These are phyloP conservation scores for Dryadomyces sulphureus DNA, from an alignment of 2,329 filamentous ascomycete species.

Conservation along the genomic window DNA sequence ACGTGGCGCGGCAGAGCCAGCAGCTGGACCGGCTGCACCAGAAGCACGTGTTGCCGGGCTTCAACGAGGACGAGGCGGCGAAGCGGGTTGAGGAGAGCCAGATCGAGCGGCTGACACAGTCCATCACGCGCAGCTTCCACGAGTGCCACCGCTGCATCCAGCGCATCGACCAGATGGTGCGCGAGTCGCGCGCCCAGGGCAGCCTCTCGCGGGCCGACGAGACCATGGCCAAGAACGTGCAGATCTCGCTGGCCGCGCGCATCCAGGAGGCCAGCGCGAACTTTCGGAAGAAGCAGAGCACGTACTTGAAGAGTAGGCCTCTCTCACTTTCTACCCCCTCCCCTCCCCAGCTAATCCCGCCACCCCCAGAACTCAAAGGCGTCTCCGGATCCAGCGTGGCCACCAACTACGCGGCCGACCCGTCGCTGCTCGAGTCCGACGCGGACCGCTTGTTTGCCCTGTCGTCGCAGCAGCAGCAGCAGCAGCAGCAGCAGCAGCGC, in stretches of 20 bases:
- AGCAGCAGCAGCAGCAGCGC: constrained; percentile 44
- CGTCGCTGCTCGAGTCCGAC: constrained; percentile 83
- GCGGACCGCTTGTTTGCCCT: constrained; percentile 87
- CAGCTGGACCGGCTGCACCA: constrained; percentile 86
- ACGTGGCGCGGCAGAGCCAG: constrained; percentile 70
- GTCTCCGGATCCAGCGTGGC: constrained; percentile 31
- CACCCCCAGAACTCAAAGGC: constrained; percentile 51
- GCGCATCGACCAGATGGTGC: constrained; percentile 74
- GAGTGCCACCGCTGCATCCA: constrained; percentile 81
- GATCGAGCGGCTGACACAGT: constrained; percentile 81
- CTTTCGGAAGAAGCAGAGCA: constrained; percentile 95
- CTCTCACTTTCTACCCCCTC: not conserved
- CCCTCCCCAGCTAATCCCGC: constrained; percentile 12
- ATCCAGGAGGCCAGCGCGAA: constrained; percentile 84
- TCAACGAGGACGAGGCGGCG: constrained; percentile 75
- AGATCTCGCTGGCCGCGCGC: constrained; percentile 73
- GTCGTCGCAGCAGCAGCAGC: constrained; percentile 58
- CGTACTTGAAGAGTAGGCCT: constrained; percentile 74
- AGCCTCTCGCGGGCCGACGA: constrained; percentile 72
- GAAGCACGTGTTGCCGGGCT: constrained; percentile 91
- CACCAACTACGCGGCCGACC: constrained; percentile 44
- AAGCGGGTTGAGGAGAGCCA: constrained; percentile 76
- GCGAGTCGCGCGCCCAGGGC: constrained; percentile 59
- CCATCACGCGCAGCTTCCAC: constrained; percentile 80
- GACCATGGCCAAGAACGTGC: constrained; percentile 90